A percentile compares a stretch with the other conserved stretches of the same genome.
Conservation (phyloP, 2,329 filamentous ascomycete species). For the Aspergillus sp. region DNA sequence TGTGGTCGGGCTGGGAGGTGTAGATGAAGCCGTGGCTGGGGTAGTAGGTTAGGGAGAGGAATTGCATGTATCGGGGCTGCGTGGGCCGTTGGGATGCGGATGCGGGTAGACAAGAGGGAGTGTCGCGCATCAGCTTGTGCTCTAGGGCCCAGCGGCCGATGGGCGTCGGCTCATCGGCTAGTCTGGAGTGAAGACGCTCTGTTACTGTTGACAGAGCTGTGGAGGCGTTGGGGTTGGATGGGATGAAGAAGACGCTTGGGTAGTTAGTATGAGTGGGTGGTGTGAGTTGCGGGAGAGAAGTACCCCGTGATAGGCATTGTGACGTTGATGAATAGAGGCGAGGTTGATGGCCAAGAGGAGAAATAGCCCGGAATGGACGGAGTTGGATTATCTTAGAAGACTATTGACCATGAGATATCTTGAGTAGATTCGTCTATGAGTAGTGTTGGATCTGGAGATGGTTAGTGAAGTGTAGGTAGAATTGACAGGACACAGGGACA, state of each 20-base stretch:
- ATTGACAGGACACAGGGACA: too few species aligned
- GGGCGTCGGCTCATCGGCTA: slow-evolving; percentile 33
- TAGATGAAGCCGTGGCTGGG: slow-evolving; percentile 41
- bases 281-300: neutral
- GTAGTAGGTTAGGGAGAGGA: slow-evolving; percentile 41
- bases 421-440: too few species aligned
- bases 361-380: too few species aligned
- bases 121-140: slow-evolving; percentile 44
- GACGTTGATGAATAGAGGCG: neutral
- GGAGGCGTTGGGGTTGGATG: slow-evolving; percentile 38
- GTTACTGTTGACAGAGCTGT: slow-evolving; percentile 33
- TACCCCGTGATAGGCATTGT: slow-evolving; percentile 38
- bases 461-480: too few species aligned
- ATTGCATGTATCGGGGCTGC: slow-evolving; percentile 41
- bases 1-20: slow-evolving; percentile 29
- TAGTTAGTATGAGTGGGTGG: neutral
- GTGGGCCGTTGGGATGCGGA: slow-evolving; percentile 28
- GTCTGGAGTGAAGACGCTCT: slow-evolving; percentile 37
- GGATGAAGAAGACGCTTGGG: slow-evolving; percentile 42
- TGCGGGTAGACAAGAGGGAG: slow-evolving; percentile 37
- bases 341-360: too few species aligned
- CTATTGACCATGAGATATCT: too few species aligned
- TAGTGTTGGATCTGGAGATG: too few species aligned
- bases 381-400: too few species aligned
- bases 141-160: slow-evolving; percentile 40